Percentiles rank a stretch among this genome's conserved stretches.
Conservation (phyloP, 1,284 basidiomycete genomes). For the Ustilago esculenta region DNA sequence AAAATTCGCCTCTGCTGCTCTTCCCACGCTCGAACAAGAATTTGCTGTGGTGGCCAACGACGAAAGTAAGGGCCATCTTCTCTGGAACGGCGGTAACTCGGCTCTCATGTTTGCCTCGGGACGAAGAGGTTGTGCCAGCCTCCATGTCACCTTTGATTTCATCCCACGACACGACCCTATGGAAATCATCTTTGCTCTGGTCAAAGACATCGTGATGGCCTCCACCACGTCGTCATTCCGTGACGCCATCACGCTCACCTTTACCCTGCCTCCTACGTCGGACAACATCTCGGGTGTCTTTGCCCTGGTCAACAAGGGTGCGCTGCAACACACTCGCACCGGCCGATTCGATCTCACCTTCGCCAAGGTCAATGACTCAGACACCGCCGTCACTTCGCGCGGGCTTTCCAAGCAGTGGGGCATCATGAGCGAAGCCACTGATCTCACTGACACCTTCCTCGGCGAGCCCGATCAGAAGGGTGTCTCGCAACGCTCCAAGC, state of each 20-base stretch:
- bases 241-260: slow-evolving; percentile 56
- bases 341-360: slow-evolving; percentile 63
- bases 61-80: slow-evolving; percentile 32
- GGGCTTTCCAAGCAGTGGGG: slow-evolving; percentile 57
- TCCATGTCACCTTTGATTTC: slow-evolving; percentile 55
- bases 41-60: slow-evolving; percentile 53
- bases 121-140: slow-evolving; percentile 53
- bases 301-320: slow-evolving; percentile 60
- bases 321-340: slow-evolving; percentile 45
- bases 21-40: slow-evolving; percentile 47
- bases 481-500: slow-evolving; percentile 48
- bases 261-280: slow-evolving; percentile 48
- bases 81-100: slow-evolving; percentile 63
- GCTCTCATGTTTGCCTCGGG: slow-evolving; percentile 63
- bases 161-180: slow-evolving; percentile 60
- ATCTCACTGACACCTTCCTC: slow-evolving; percentile 61
- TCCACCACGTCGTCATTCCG: slow-evolving; percentile 39
- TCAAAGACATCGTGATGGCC: slow-evolving; percentile 47
- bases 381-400: slow-evolving; percentile 45
- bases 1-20: slow-evolving; percentile 37
- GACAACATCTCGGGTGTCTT: slow-evolving; percentile 58
- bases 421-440: slow-evolving; percentile 58
- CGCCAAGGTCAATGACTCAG: slow-evolving; percentile 55
- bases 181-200: slow-evolving; percentile 36
- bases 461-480: slow-evolving; percentile 61